Conservation (phyloP, 164 flowering plant species). For the Stephania japonica region DNA sequence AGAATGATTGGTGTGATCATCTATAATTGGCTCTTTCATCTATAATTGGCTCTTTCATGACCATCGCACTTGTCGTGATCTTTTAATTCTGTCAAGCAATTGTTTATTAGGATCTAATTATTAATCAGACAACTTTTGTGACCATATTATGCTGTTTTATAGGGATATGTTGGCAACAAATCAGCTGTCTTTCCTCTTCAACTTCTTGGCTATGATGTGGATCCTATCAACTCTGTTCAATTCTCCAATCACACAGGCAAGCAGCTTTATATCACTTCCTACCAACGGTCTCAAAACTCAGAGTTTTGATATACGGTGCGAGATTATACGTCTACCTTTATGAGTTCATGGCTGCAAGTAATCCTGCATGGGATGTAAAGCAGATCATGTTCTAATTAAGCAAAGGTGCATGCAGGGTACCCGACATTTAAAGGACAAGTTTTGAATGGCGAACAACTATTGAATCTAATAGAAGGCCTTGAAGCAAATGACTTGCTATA, state of each 20-base stretch:
- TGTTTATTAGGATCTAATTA: not conserved
- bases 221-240: conserved; percentile 96
- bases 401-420: conserved; percentile 58
- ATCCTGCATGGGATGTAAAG: conserved; percentile 16
- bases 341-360: conserved; percentile 32
- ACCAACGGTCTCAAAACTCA: conserved; percentile 36
- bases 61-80: not conserved
- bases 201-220: conserved; percentile 92
- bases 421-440: conserved; percentile 98
- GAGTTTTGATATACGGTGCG: conserved; percentile 46
- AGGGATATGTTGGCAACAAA: conserved; percentile 99
- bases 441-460: conserved; percentile 81
- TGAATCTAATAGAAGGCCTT: conserved; percentile 91
- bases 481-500: conserved; percentile 73
- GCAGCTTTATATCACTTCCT: conserved; percentile 52
- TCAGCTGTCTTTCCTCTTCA: conserved; percentile 98
- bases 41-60: not conserved
- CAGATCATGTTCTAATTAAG: conserved; percentile 20
- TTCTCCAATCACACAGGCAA: conserved; percentile 99
- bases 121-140: not conserved
- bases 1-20: not conserved
- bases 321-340: conserved; percentile 29
- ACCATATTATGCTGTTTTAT: conserved; percentile 4
- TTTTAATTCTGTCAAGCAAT: not conserved
- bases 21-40: too few relatives aligned